Percentiles rank a stretch among this genome's conserved stretches.
phyloP scores from a whole-genome alignment of 768 basidiomycete genomes.

The Lactifluus subvellereus region DNA sequence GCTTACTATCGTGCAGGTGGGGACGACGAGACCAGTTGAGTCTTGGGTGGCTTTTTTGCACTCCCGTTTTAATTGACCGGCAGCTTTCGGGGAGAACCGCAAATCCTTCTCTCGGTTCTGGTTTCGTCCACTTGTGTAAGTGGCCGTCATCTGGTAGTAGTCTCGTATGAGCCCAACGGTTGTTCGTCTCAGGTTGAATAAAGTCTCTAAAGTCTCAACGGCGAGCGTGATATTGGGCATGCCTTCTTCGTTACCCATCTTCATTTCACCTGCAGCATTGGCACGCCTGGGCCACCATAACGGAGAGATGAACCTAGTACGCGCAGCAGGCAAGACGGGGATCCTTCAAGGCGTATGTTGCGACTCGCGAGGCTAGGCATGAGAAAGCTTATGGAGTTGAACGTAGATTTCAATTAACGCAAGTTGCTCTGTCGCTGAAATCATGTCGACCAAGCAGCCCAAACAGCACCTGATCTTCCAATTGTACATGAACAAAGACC shows the following conservation, averaged over 20 bases:
- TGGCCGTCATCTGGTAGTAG: neutral
- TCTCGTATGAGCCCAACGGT: neutral
- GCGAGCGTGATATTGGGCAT: slow-evolving; percentile 26
- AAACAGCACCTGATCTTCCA: slow-evolving; percentile 32
- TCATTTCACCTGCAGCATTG: slow-evolving; percentile 39
- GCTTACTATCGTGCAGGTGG: slow-evolving; percentile 30
- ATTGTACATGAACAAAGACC: slow-evolving; percentile 45
- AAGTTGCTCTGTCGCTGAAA: slow-evolving; percentile 32
- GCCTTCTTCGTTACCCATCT: slow-evolving; percentile 34
- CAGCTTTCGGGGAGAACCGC: slow-evolving; percentile 27
- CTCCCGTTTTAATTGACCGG: neutral
- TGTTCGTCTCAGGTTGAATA: slow-evolving; percentile 26
- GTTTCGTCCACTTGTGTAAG: slow-evolving; percentile 76
- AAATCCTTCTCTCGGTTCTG: slow-evolving; percentile 45
- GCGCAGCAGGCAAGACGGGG: slow-evolving; percentile 39
- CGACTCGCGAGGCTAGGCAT: slow-evolving; percentile 18
- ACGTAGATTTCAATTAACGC: slow-evolving; percentile 32
- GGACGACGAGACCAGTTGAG: slow-evolving; percentile 29
- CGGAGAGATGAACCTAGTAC: slow-evolving; percentile 43
- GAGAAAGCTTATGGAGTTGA: neutral
- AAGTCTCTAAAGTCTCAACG: slow-evolving; percentile 27
- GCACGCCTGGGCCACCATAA: slow-evolving; percentile 42
- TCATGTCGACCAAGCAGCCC: slow-evolving; percentile 28
- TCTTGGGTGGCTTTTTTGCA: neutral
- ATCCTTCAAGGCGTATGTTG: slow-evolving; percentile 43